phyloP scores from a whole-genome alignment of 371 early-diverging fungal genomes.

The Mucor irregularis region DNA sequence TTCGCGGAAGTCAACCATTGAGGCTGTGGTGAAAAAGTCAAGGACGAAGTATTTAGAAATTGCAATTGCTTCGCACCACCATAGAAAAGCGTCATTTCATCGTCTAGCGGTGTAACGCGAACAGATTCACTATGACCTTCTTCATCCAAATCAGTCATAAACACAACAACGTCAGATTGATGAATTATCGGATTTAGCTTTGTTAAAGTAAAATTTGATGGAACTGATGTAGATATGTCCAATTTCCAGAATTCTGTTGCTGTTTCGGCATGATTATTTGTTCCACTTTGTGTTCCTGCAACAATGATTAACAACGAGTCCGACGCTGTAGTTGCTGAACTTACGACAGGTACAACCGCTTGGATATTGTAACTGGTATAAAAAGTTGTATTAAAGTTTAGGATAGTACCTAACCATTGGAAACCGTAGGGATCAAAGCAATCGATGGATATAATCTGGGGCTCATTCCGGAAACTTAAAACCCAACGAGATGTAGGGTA shows the following conservation, averaged over 20 bases:
- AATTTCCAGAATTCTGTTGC: conserved; percentile 8
- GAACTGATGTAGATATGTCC: background rate
- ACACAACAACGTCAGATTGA: background rate
- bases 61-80: background rate
- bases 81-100: conserved; percentile 10
- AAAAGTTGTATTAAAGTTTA: background rate
- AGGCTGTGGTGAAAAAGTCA: background rate
- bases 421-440: conserved; percentile 9
- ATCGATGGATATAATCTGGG: background rate
- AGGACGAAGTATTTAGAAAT: conserved; percentile 10
- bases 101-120: background rate
- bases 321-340: too few species aligned
- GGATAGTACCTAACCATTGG: conserved; percentile 5
- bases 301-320: conserved; percentile 8
- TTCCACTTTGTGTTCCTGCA: background rate
- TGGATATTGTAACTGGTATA: background rate
- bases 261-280: background rate
- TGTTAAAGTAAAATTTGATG: background rate
- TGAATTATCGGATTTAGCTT: background rate
- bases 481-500: conserved; percentile 19
- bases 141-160: too few species aligned
- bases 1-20: background rate
- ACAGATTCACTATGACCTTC: background rate
- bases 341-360: too few species aligned
- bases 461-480: conserved; percentile 2